Evolutionary conservation across 306 rosid genomes (phyloP).

Genomic region (Betula pendula): DNA sequence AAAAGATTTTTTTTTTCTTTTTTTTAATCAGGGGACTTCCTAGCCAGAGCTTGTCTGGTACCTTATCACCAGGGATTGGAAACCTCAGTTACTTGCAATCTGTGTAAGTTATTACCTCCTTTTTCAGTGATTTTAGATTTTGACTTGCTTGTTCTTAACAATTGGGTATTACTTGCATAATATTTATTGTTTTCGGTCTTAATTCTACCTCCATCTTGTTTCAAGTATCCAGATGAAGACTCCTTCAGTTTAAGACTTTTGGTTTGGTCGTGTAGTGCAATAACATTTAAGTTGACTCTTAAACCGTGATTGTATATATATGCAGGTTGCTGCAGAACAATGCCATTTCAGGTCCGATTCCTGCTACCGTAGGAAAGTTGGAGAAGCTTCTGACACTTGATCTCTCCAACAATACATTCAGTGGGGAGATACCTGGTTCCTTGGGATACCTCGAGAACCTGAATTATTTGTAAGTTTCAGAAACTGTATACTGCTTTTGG

Average conservation of each 20-base stretch:
- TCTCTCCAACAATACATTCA: conserved; percentile 77
- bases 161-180: neutral
- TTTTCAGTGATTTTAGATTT: neutral
- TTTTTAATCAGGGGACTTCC: conserved; percentile 73
- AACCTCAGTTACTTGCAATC: conserved; percentile 81
- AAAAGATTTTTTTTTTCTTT: conserved; percentile 7
- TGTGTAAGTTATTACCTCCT: conserved; percentile 63
- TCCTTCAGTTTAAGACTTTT: conserved; percentile 13
- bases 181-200: conserved; percentile 3
- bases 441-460: conserved; percentile 79
- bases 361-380: conserved; percentile 68
- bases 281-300: conserved; percentile 5
- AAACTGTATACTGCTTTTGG: conserved; percentile 1
- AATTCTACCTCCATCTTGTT: neutral
- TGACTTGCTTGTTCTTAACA: neutral
- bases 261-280: conserved; percentile 1
- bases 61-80: conserved; percentile 79
- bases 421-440: conserved; percentile 79
- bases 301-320: conserved; percentile 1
- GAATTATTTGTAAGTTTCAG: conserved; percentile 80
- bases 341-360: conserved; percentile 81
- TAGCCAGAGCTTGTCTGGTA: conserved; percentile 93
- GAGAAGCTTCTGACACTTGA: conserved; percentile 93
- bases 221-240: neutral
- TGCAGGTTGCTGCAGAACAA: conserved; percentile 94